Conservation (phyloP, 2,329 filamentous ascomycete species). For the Verticillium isaacii region DNA sequence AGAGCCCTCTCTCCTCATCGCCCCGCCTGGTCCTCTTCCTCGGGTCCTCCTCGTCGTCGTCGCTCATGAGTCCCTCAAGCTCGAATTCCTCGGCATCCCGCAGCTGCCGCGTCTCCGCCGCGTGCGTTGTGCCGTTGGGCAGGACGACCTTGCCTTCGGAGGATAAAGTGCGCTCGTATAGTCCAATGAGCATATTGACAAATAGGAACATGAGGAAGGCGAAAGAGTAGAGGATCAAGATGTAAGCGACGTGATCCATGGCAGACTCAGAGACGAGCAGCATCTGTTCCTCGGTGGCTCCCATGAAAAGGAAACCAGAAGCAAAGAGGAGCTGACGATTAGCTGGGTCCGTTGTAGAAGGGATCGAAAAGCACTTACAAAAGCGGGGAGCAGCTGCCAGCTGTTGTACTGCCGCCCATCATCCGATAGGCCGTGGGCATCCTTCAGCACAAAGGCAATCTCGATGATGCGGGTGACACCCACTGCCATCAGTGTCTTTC, state of each 20-base stretch:
- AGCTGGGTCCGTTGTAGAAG: constrained; percentile 8
- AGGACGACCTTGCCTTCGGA: constrained; percentile 30
- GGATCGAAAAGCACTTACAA: constrained; percentile 38
- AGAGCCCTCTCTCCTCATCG: constrained; percentile 27
- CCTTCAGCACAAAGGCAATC: constrained; percentile 79
- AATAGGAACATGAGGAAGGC: constrained; percentile 91
- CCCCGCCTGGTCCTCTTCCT: constrained; percentile 16
- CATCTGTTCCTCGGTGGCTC: constrained; percentile 97
- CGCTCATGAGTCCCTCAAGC: constrained; percentile 82
- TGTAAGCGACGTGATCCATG: constrained; percentile 86
- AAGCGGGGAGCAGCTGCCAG: constrained; percentile 51
- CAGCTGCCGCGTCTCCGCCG: constrained; percentile 36
- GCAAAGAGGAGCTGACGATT: constrained; percentile 72
- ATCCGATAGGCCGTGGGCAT: constrained; percentile 60
- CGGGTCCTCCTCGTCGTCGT: constrained; percentile 66
- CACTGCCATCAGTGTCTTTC: constrained; percentile 91
- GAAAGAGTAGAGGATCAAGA: constrained; percentile 85
- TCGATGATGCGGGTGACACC: constrained; percentile 84
- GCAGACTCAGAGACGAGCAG: constrained; percentile 64
- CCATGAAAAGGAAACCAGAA: constrained; percentile 95
- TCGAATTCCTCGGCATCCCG: constrained; percentile 90
- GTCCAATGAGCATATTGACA: constrained; percentile 74
- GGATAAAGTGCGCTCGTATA: constrained; percentile 66
- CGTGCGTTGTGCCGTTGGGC: constrained; percentile 20
- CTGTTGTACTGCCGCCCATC: constrained; percentile 65